phyloP scores from a whole-genome alignment of 2,329 filamentous ascomycete species.

The Xylaria sp. region DNA sequence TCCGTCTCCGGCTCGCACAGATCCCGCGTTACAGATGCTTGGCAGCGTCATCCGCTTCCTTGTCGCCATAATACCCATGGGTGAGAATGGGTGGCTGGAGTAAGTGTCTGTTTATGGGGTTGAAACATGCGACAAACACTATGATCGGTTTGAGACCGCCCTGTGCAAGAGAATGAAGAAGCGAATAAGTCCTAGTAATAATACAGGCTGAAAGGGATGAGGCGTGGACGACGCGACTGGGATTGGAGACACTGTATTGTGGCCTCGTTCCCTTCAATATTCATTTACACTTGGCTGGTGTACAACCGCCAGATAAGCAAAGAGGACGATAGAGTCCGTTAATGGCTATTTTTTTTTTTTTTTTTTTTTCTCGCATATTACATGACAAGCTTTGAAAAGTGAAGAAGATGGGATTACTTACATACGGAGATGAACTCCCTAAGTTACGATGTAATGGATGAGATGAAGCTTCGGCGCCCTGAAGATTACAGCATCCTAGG shows the following conservation, averaged over 20 bases:
- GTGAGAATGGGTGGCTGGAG: neutral
- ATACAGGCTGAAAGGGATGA: neutral
- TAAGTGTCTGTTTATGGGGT: slow-evolving; percentile 3
- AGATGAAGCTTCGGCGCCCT: too few relatives aligned
- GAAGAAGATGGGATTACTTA: too few relatives aligned
- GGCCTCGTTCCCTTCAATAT: too few relatives aligned
- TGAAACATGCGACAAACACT: neutral
- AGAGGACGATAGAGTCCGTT: too few relatives aligned
- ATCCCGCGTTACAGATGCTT: slow-evolving; percentile 29
- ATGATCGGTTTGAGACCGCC: slow-evolving; percentile 18
- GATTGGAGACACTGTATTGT: neutral
- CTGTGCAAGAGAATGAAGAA: slow-evolving; percentile 1
- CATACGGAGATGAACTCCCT: too few relatives aligned
- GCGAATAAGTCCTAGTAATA: neutral
- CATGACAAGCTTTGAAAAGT: too few relatives aligned
- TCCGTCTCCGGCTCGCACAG: slow-evolving; percentile 4
- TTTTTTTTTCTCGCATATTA: too few relatives aligned
- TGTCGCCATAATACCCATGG: neutral
- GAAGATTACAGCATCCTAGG: too few relatives aligned
- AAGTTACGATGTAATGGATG: too few relatives aligned
- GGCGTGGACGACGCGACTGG: neutral
- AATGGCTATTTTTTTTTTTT: too few relatives aligned
- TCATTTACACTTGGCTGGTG: too few relatives aligned
- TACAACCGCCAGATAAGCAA: too few relatives aligned
- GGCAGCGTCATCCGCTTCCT: neutral